These are phyloP conservation scores for Debaryomyces sp. DNA, from an alignment of 1,139 yeast species.

Conservation along the genomic window DNA sequence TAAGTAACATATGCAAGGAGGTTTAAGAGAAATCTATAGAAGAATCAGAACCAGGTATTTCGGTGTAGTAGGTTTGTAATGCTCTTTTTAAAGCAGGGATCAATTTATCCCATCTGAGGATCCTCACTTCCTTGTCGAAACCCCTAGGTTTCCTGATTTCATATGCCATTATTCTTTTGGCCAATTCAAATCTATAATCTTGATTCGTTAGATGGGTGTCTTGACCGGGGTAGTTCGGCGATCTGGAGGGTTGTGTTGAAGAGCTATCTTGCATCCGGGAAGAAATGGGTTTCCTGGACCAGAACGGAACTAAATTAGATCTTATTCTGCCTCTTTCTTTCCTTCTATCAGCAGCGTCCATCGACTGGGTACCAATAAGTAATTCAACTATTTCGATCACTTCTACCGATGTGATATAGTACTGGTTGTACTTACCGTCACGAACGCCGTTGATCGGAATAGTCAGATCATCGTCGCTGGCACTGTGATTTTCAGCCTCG, in stretches of 20 bases:
- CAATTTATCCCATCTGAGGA: slow-evolving; percentile 61
- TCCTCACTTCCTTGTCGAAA: slow-evolving; percentile 67
- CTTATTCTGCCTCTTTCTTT: slow-evolving; percentile 66
- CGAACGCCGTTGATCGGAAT: slow-evolving; percentile 18
- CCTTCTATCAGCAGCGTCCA: slow-evolving; percentile 52
- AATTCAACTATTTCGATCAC: slow-evolving; percentile 66
- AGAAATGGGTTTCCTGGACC: slow-evolving; percentile 63
- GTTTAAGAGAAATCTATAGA: slow-evolving; percentile 11
- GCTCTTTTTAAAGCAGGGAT: slow-evolving; percentile 64
- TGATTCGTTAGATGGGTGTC: slow-evolving; percentile 28
- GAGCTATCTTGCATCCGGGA: slow-evolving; percentile 44
- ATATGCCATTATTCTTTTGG: slow-evolving; percentile 67
- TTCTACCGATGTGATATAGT: slow-evolving; percentile 66
- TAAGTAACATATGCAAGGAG: slow-evolving; percentile 1
- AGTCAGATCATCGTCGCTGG: slow-evolving; percentile 19
- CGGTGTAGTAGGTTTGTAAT: slow-evolving; percentile 63
- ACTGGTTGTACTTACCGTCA: slow-evolving; percentile 33
- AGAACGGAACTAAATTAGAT: slow-evolving; percentile 67
- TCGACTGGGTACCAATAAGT: slow-evolving; percentile 51
- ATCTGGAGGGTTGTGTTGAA: slow-evolving; percentile 4
- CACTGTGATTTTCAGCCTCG: slow-evolving; percentile 38
- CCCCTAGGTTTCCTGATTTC: slow-evolving; percentile 66
- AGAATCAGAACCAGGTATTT: slow-evolving; percentile 36
- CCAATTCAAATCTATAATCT: slow-evolving; percentile 57
- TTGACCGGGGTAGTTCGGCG: slow-evolving; percentile 1